Evolutionary conservation across 2,329 filamentous ascomycete genomes (phyloP), one percentile per base, ranked within the genome.

Genomic region (Claviceps arundinis): DNA sequence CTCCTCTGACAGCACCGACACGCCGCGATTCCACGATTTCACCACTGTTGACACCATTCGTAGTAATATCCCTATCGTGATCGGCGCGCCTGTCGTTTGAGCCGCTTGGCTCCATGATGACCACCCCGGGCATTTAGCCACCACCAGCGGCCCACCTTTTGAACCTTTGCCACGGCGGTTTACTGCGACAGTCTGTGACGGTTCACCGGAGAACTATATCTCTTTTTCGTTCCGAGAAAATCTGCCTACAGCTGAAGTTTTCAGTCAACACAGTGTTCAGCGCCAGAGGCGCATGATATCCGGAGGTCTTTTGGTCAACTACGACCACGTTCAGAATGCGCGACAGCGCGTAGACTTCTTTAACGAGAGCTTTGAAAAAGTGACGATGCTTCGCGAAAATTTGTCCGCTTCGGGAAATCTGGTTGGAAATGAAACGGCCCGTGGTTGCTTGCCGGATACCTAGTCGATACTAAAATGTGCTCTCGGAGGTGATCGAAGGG

Each of bases 71-170:
- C 71, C 74, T 74, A 61, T 80, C 74, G 64, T 80, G 74, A 62
- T 80, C 76, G 59, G 73, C 74, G 62, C 72, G 75, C 61, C 70
- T 68, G 58, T 74, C 74, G 62, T 75, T 75, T 62, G 72, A 71
- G 62, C 66, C 68, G 65, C 74, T 74, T 67, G 73, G 72, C 58
- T 79, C 75, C 75, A 78, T 79, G 59, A 70, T 73, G 68, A 77
- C 69, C 60, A 70, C 62, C 60, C 75, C 73, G 56, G 76, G 74
- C 76, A 78, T 78, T 61, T 60, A 63, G 56, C 54, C 53, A 54
- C 53, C 48, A 51, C 45, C 45, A 51, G 49, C 51, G 51, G 45
- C 48, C 50, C 44, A 30, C 48, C 50, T 50, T 24, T 41, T 41
- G 46, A 16, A 37, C 2, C 8, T 17, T 45, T 46, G 22, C 37